Base-by-base conservation (phyloP, 139 green algal species). In the Medakamo hakoo region DNA sequence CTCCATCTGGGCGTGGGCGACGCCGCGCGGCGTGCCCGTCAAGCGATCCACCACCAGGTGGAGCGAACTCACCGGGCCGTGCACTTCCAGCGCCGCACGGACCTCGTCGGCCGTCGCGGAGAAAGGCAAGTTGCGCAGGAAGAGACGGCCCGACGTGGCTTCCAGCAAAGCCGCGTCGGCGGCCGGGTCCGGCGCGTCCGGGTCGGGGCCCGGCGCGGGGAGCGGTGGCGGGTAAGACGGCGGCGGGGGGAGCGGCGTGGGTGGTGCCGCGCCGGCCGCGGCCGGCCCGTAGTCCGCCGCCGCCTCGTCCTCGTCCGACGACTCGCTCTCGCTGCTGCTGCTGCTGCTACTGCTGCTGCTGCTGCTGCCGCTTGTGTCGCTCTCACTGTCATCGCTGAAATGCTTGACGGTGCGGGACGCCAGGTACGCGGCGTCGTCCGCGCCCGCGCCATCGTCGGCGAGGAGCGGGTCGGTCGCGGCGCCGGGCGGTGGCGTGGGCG, bases 91-190 rank as follows among this genome's bases (percentile, higher is more conserved):
- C 31, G 88, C 59, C 55, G 80, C 76, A 4, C 58, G 52, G 40
- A 98, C 68, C 55, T 98, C 91, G 1, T 80, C 78, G 59, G 98
- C 91, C 0, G 76, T 91, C 48, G 86, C 79, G 9, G 66, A 72
- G 75, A 90, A 98, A 0, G 87, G 74, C 63, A 98, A 82, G 73
- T 98, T 98, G 30, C 92, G 75, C 30, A 97, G 70, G 73, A 97
- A 97, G 55, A 98, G 76, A 19, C 92, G 78, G 0, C 86, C 83
- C 3, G 40, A n/a, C n/a, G 87, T 92, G 22, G 87, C 73, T 18
- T 58, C 28, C 22, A 90, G 80, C 27, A 60, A 57, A 0, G 49
- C 58, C 29, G 70, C 66, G 19, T 55, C 55, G 26, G 30, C 58
- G 0, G 31, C 57, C 25, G 69, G 27, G 20, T 59, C 16, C 27